Evolutionary conservation across 495 filamentous ascomycete genomes (phyloP), one percentile per base, ranked within the genome.

Genomic region (Penicillium simplicissimum): DNA sequence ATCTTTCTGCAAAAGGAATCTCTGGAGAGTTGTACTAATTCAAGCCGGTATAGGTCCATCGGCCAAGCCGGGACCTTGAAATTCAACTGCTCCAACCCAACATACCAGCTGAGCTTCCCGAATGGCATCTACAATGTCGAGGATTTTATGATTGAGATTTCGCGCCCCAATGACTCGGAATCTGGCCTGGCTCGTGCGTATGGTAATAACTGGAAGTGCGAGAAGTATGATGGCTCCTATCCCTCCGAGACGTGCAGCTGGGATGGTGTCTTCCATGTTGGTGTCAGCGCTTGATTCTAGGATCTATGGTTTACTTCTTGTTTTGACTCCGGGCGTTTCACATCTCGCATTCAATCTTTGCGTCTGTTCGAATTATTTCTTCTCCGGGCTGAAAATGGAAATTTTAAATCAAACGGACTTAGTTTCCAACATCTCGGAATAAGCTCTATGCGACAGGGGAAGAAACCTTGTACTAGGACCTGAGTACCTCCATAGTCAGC

Each of bases 91-190:
- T 37, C 58, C 15, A 43, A 64, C 21, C 52, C 45, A 13, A 38
- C 55, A 5, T 69, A 69, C 52, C 58, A 57, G 17, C 33, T 69
- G n/a, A 55, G 53, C 31, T 60, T 69, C 40, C 58, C 61, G 3
- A 55, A 62, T 9, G 67, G 67, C 35, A 61, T 69, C 25, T 59
- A 58, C 34, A 58, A 65, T 38, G 55, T 69, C n/a, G 60, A 67
- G 33, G 28, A 62, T 19, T 62, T 67, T 31, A 51, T 56, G 23
- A 11, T 69, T 1, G 36, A 57, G 7, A 61, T 69, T 21, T 52
- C 57, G 33, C 58, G 61, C 19, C 13, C 48, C 0, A 58, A 65
- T 43, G 59, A 61, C 7, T 58, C 59, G 23, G 38, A 37, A 15
- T 43, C 37, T 37, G 57, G 52, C 7, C 7, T 47, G 36, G 17